phyloP scores from a whole-genome alignment of 345 rosid genomes.

The Citrus glauca region DNA sequence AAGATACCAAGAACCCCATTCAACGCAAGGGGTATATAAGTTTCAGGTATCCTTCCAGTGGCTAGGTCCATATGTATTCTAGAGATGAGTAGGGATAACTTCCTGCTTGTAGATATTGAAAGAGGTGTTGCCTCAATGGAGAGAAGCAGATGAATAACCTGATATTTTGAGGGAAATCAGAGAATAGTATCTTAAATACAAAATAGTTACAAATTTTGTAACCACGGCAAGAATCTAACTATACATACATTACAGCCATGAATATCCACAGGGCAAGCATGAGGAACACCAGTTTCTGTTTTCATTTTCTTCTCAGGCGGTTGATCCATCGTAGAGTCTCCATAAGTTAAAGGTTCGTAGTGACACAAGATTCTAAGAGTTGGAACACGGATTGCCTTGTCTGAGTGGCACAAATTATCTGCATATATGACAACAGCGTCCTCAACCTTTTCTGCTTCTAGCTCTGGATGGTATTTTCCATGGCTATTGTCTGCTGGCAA shows the following conservation, averaged over 20 bases:
- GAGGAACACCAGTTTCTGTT: constrained; percentile 41
- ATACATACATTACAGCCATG: constrained; percentile 50
- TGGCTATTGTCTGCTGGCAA: constrained; percentile 26
- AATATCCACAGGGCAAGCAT: constrained; percentile 13
- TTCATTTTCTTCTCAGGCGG: constrained; percentile 44
- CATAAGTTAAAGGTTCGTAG: constrained; percentile 36
- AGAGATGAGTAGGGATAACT: constrained; percentile 46
- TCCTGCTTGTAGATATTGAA: constrained; percentile 65
- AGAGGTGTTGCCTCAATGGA: constrained; percentile 60
- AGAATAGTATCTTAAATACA: constrained; percentile 3
- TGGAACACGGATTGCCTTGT: constrained; percentile 64
- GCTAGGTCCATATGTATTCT: constrained; percentile 58
- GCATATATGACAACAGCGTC: constrained; percentile 48
- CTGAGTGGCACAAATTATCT: constrained; percentile 64
- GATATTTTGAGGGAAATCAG: constrained; percentile 25
- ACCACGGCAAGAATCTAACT: neutral
- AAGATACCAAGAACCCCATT: constrained; percentile 73
- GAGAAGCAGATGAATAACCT: constrained; percentile 73
- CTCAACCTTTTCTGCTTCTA: constrained; percentile 36
- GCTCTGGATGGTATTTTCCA: constrained; percentile 39
- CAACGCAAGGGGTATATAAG: constrained; percentile 53
- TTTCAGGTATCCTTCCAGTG: constrained; percentile 59
- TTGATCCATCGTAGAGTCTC: constrained; percentile 34
- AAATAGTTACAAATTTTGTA: constrained; percentile 1
- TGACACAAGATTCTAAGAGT: constrained; percentile 80